Conservation (phyloP, 192 early-diverging fungal genomes). For the Coemansia sp. region DNA sequence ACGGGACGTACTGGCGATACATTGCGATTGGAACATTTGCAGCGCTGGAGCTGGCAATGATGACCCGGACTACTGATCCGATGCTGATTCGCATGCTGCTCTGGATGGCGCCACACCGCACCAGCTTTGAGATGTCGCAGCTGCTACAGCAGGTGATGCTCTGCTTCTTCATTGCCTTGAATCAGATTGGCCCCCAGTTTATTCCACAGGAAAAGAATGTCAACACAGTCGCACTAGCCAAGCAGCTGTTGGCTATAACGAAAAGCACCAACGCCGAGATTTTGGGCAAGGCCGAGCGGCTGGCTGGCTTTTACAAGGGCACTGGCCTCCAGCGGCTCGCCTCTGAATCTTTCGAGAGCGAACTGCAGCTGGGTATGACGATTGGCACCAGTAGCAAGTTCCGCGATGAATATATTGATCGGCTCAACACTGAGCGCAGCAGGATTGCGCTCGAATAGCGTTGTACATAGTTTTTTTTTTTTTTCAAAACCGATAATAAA, state of each 20-base stretch:
- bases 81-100: slow-evolving; percentile 18
- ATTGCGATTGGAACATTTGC: slow-evolving; percentile 38
- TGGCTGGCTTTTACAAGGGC: slow-evolving; percentile 20
- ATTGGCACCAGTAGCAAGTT: slow-evolving; percentile 31
- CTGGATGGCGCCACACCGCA: slow-evolving; percentile 39
- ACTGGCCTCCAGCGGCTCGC: slow-evolving; percentile 21
- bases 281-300: slow-evolving; percentile 12
- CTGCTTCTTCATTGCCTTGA: slow-evolving; percentile 47
- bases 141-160: slow-evolving; percentile 42
- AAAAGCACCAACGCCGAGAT: slow-evolving; percentile 24
- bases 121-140: slow-evolving; percentile 42
- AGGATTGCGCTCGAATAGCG: not conserved
- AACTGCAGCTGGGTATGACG: slow-evolving; percentile 41
- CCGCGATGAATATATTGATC: slow-evolving; percentile 23
- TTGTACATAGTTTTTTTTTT: not conserved
- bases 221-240: slow-evolving; percentile 35
- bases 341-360: slow-evolving; percentile 25
- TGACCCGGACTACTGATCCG: slow-evolving; percentile 30
- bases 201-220: slow-evolving; percentile 34
- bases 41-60: slow-evolving; percentile 41
- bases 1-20: slow-evolving; percentile 49
- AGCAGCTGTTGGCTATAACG: slow-evolving; percentile 15
- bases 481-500: not conserved
- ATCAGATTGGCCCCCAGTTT: slow-evolving; percentile 52
- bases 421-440: slow-evolving; percentile 22